Percentiles rank a stretch among this genome's conserved stretches.
These are phyloP conservation scores for Pythium oligandrum DNA, from an alignment of 352 stramenopile genomes.

Conservation along the genomic window DNA sequence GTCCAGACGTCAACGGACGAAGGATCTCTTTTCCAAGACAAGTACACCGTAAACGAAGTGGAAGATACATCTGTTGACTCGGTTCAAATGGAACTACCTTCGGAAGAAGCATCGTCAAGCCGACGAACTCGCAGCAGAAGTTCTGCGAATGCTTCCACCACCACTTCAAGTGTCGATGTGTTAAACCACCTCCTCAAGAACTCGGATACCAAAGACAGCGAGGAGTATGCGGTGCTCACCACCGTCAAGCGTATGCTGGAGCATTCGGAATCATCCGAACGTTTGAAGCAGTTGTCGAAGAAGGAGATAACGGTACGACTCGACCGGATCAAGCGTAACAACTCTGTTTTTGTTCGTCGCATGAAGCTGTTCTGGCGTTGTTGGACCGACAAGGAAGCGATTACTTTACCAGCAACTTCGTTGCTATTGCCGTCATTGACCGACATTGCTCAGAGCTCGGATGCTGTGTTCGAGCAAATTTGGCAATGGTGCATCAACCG, in stretches of 20 bases:
- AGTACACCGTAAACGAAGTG: conserved; percentile 30
- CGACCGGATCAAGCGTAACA: conserved; percentile 36
- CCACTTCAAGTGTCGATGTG: too few species aligned
- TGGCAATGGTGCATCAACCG: conserved; percentile 86
- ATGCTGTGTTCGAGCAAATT: conserved; percentile 64
- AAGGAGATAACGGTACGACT: conserved; percentile 36
- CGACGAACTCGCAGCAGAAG: conserved; percentile 9
- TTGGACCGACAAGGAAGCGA: conserved; percentile 30
- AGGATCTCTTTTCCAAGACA: conserved; percentile 67
- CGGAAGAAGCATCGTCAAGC: neutral
- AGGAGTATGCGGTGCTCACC: conserved; percentile 46
- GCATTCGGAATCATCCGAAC: conserved; percentile 38
- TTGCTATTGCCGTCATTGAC: conserved; percentile 41
- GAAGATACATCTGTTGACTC: conserved; percentile 9
- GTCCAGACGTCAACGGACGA: conserved; percentile 47
- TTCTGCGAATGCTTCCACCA: too few species aligned
- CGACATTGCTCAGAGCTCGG: conserved; percentile 49
- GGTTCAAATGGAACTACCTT: neutral
- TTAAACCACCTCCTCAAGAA: neutral
- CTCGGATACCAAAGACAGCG: conserved; percentile 19
- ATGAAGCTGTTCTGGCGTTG: conserved; percentile 87
- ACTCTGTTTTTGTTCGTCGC: conserved; percentile 64
- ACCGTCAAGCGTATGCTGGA: conserved; percentile 23
- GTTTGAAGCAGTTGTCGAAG: conserved; percentile 47
- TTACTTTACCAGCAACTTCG: conserved; percentile 5